A percentile compares a stretch with the other conserved stretches of the same genome.
phyloP scores from a whole-genome alignment of 1,139 yeast species.

The Zhuliangozyma parablackwelliae region DNA sequence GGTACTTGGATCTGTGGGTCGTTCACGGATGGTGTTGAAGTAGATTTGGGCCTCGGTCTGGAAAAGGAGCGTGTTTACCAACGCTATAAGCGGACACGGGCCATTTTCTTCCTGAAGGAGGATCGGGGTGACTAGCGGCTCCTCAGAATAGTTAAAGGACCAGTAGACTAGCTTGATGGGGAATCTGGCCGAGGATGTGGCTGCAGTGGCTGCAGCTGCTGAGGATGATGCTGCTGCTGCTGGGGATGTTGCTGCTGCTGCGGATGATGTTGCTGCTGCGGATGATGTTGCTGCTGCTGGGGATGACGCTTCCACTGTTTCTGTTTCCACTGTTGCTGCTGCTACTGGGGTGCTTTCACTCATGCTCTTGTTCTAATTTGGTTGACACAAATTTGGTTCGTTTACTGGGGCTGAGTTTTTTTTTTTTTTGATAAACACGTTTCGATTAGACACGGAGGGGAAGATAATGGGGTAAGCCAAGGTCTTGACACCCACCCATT shows the following conservation, averaged over 20 bases:
- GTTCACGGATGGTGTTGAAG: background rate
- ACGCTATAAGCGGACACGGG: conserved; percentile 85
- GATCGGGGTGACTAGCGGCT: conserved; percentile 44
- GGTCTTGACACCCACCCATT: too few species aligned
- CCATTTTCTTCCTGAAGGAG: conserved; percentile 82
- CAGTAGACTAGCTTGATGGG: conserved; percentile 21
- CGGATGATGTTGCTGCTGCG: background rate
- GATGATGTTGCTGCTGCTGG: too few species aligned
- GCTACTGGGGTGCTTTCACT: too few species aligned
- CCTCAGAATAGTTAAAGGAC: conserved; percentile 14
- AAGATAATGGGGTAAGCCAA: too few species aligned
- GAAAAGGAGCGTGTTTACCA: conserved; percentile 51
- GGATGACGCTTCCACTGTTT: too few species aligned
- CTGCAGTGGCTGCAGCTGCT: too few species aligned
- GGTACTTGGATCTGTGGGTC: background rate
- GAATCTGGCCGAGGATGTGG: conserved; percentile 11
- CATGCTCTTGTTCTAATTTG: too few species aligned
- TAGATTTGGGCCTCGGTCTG: background rate
- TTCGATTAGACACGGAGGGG: too few species aligned
- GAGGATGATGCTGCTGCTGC: too few species aligned
- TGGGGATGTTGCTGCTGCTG: conserved; percentile 1
- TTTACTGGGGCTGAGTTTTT: background rate
- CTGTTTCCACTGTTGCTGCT: too few species aligned
- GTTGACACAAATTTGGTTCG: background rate
- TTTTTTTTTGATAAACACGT: too few species aligned